Evolutionary conservation across 441 rosid species (phyloP), one percentile per base, ranked within the genome.

Genomic region (Manihot esculenta): DNA sequence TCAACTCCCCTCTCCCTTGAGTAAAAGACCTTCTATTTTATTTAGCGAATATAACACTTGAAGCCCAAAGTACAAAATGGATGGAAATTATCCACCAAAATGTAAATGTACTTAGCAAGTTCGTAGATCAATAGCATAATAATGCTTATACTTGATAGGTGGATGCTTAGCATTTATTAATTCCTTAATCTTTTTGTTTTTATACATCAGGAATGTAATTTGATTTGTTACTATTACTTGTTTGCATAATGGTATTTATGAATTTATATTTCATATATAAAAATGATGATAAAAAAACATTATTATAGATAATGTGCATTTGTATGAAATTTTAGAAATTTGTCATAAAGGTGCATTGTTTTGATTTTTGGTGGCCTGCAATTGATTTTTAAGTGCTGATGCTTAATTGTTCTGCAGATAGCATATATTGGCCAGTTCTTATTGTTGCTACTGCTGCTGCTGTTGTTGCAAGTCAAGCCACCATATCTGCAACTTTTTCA

Each of bases 381-480:
- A 55, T 55, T 24, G 15, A 21, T 24, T 56, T 56, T 11, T 0
- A 9, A 56, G 24, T 26, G 9, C 5, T 56, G 18, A 24, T 24
- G 35, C 26, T 12, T 56, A 56, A 56, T 56, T 26, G 21, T 56
- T 56, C 1, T 75, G 76, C 88, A 94, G 98, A 83, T 0, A 77
- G 78, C 72, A 86, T 94, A 76, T 94, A 91, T 75, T 94, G 98
- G 98, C 97, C 96, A 1, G 89, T 94, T 83, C 89, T 94, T 72
- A 17, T 91, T 53, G 78, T 86, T 14, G 97, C 98, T 7, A 88
- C 98, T 71, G 93, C 92, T 23, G 96, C 98, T 62, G 98, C 98
- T 58, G 75, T 87, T 14, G 98, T 93, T 66, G 98, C 97, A 20
- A 93, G 98, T 81, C 98, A 93, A 80, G 98, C 98, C 64, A 91